Evolutionary conservation across 116 monocot species (phyloP).

Genomic region (Phalaenopsis hybrid): DNA sequence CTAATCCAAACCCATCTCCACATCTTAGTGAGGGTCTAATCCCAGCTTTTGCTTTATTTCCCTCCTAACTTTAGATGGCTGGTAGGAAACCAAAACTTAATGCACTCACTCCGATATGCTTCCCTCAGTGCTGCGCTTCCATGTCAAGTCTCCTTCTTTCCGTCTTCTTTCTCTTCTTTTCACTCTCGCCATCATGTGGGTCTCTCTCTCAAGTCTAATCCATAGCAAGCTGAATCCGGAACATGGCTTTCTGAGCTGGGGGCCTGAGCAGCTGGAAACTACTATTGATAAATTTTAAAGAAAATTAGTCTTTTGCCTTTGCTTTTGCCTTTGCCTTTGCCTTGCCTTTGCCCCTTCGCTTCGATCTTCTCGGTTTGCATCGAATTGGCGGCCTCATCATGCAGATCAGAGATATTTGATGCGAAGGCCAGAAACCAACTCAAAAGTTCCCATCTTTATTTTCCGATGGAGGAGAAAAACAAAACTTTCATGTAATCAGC

Average conservation of each 20-base stretch:
- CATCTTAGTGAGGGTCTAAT: not conserved
- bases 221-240: not conserved
- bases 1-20: not conserved
- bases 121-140: slow-evolving; percentile 8
- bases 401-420: not conserved
- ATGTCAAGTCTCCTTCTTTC: slow-evolving; percentile 4
- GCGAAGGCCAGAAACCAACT: no score
- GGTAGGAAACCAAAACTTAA: slow-evolving; percentile 22
- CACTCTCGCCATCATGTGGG: slow-evolving; percentile 5
- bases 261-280: slow-evolving; percentile 7
- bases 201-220: slow-evolving; percentile 3
- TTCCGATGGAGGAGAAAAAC: no score
- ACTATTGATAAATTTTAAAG: not conserved
- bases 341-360: not conserved
- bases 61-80: slow-evolving; percentile 10
- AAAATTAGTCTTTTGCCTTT: not conserved
- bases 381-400: no score
- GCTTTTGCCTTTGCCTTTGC: no score
- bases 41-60: not conserved
- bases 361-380: not conserved
- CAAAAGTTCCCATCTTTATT: no score
- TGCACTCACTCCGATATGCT: slow-evolving; percentile 20
- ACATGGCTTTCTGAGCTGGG: not conserved
- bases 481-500: no score
- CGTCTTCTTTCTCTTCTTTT: slow-evolving; percentile 3